Base-by-base conservation (phyloP, 257 asterid species). In the Solanum neorickii region DNA sequence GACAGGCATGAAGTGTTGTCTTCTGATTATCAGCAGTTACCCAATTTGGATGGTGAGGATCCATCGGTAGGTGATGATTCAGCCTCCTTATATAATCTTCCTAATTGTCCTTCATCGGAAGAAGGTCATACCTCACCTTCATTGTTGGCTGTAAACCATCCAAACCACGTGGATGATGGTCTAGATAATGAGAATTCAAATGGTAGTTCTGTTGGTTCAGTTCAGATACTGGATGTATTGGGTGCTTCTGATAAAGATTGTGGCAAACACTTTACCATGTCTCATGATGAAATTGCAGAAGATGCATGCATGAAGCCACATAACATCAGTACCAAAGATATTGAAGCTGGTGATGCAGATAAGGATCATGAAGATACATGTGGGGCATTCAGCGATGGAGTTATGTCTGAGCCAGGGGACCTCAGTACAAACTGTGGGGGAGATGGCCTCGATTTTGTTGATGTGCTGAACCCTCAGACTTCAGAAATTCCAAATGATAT, bases 281-380 rank as follows among this genome's bases (percentile, higher is more conserved):
- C 90, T 88, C 80, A 87, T 86, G 59, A 69, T 69, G 84, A 80
- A 49, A 75, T 73, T 35, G 88, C 87, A 11, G 91, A 90, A 88
- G 93, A 87, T 56, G 44, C 89, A 76, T 65, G 66, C 84, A 23
- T 89, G 37, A 59, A 83, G 85, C 68, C 44, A 80, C 85, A 80
- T 27, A 80, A 47, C 68, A 62, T 16, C 29, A 47, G 59, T 80
- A 49, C 66, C 56, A 31, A 83, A 47, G 82, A 86, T 39, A 72
- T 33, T 86, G 88, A 86, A 60, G 82, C 21, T 84, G 77, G 27
- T 66, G 13, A 52, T 73, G 16, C 88, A 39, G 49, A 44, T 31
- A 39, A 49, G 74, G 84, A 87, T 87, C 37, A 39, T 46, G 82
- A 84, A 60, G 86, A 42, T 35, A 74, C 70, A 18, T 7, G 69